A percentile compares a stretch with the other conserved stretches of the same genome.
Conservation (phyloP, 805 yeast species). For the Ogataea thermomethanolica region DNA sequence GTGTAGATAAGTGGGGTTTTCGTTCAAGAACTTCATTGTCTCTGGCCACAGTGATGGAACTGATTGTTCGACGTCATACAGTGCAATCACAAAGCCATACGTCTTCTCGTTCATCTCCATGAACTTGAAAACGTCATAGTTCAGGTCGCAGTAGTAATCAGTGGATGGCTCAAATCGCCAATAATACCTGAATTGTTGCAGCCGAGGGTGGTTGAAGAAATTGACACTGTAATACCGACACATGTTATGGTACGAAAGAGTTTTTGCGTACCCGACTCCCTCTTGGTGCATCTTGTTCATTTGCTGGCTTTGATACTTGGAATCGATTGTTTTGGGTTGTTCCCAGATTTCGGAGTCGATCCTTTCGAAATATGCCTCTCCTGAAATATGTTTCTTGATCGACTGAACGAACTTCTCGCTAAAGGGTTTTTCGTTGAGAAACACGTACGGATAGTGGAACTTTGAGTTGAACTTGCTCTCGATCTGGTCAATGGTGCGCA, state of each 20-base stretch:
- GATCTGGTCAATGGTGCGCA: slow-evolving; percentile 53
- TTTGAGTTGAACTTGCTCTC: slow-evolving; percentile 65
- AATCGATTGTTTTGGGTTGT: slow-evolving; percentile 43
- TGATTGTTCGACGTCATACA: slow-evolving; percentile 69
- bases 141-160: slow-evolving; percentile 60
- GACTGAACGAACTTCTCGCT: slow-evolving; percentile 49
- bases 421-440: slow-evolving; percentile 70
- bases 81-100: slow-evolving; percentile 68
- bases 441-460: slow-evolving; percentile 77
- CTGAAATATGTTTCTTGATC: slow-evolving; percentile 39
- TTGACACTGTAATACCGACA: slow-evolving; percentile 71
- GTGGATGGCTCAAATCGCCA: slow-evolving; percentile 84
- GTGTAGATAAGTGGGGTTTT: slow-evolving; percentile 55
- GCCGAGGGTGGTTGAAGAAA: slow-evolving; percentile 60
- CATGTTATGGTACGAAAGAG: slow-evolving; percentile 74
- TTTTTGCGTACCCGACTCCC: slow-evolving; percentile 57
- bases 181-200: slow-evolving; percentile 61
- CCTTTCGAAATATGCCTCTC: slow-evolving; percentile 47
- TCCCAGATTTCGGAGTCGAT: slow-evolving; percentile 48
- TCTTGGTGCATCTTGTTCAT: slow-evolving; percentile 34
- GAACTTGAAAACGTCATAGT: slow-evolving; percentile 75
- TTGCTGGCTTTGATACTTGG: slow-evolving; percentile 30
- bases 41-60: slow-evolving; percentile 65
- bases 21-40: slow-evolving; percentile 55
- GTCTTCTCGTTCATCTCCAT: slow-evolving; percentile 63